These are phyloP conservation scores for Aspergillus awamori DNA, from an alignment of 2,329 filamentous ascomycete species.

Conservation along the genomic window DNA sequence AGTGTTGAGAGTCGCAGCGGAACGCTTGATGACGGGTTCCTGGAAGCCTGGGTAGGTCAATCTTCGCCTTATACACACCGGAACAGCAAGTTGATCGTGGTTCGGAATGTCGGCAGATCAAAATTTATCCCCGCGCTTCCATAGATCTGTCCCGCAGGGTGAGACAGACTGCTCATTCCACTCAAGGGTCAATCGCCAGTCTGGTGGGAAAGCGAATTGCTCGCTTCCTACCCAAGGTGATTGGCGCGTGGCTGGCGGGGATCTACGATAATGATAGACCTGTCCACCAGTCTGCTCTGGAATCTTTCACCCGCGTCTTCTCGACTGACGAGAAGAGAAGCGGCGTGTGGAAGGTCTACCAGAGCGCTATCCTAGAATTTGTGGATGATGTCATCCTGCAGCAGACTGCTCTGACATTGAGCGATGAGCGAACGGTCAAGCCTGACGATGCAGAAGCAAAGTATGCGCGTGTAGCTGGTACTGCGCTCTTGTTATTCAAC, in stretches of 20 bases:
- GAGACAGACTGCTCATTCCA: constrained; percentile 77
- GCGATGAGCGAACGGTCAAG: constrained; percentile 83
- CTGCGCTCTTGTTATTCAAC: constrained; percentile 58
- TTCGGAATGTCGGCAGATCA: constrained; percentile 59
- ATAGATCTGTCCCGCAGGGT: constrained; percentile 89
- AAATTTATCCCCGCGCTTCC: constrained; percentile 82
- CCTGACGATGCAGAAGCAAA: constrained; percentile 84
- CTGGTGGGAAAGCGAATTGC: constrained; percentile 78
- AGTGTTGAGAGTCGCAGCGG: constrained; percentile 56
- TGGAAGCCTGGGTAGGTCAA: constrained; percentile 80
- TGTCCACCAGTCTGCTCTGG: constrained; percentile 74
- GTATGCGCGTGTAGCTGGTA: constrained; percentile 75
- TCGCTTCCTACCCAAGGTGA: constrained; percentile 72
- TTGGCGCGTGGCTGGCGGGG: constrained; percentile 89
- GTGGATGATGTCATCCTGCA: constrained; percentile 74
- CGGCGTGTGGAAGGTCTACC: constrained; percentile 79
- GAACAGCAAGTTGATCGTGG: constrained; percentile 17
- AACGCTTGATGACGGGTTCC: constrained; percentile 75
- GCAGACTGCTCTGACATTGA: constrained; percentile 80
- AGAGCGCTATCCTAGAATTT: constrained; percentile 78
- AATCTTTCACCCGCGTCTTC: constrained; percentile 76
- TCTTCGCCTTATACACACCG: constrained; percentile 8
- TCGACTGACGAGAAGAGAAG: constrained; percentile 75
- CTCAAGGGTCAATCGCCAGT: constrained; percentile 67
- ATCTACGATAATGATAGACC: constrained; percentile 81